phyloP scores from a whole-genome alignment of 2,329 filamentous ascomycete genomes.

The Elsinoe fawcettii region DNA sequence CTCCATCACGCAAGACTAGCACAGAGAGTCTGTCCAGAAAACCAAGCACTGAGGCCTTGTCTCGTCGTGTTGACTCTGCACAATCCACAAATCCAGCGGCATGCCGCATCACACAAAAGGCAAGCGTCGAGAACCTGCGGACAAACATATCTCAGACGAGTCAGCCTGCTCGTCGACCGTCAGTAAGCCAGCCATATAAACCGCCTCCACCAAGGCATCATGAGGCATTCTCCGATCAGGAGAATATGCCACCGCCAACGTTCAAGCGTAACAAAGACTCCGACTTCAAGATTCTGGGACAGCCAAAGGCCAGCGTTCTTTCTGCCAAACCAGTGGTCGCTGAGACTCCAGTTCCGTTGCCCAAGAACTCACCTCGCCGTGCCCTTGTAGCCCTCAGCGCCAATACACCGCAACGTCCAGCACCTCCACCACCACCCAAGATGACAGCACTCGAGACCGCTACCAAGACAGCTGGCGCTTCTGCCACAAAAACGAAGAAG shows the following conservation, averaged over 20 bases:
- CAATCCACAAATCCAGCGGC: slow-evolving; percentile 15
- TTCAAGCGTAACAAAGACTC: slow-evolving; percentile 56
- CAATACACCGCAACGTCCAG: slow-evolving; percentile 70
- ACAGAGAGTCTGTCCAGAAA: slow-evolving; percentile 14
- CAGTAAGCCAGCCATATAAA: slow-evolving; percentile 35
- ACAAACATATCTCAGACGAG: slow-evolving; percentile 22
- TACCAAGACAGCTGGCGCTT: slow-evolving; percentile 72
- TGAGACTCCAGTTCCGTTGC: slow-evolving; percentile 33
- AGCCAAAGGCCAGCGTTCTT: slow-evolving; percentile 47
- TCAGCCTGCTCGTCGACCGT: slow-evolving; percentile 33
- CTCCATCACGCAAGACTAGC: slow-evolving; percentile 25
- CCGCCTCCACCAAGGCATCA: slow-evolving; percentile 45
- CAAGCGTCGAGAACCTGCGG: slow-evolving; percentile 23
- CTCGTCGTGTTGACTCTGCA: slow-evolving; percentile 15
- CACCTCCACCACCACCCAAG: slow-evolving; percentile 76
- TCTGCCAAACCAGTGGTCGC: slow-evolving; percentile 35
- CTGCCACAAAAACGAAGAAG: slow-evolving; percentile 64
- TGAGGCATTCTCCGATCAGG: slow-evolving; percentile 65
- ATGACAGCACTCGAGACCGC: slow-evolving; percentile 95
- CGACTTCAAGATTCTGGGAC: slow-evolving; percentile 48
- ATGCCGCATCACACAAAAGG: slow-evolving; percentile 19
- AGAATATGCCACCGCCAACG: slow-evolving; percentile 69
- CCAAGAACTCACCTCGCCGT: slow-evolving; percentile 31
- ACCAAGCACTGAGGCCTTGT: slow-evolving; percentile 20
- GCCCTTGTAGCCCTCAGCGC: slow-evolving; percentile 47